Evolutionary conservation across 441 rosid species (phyloP), one percentile per base, ranked within the genome.

Genomic region (Omphalea diandra): DNA sequence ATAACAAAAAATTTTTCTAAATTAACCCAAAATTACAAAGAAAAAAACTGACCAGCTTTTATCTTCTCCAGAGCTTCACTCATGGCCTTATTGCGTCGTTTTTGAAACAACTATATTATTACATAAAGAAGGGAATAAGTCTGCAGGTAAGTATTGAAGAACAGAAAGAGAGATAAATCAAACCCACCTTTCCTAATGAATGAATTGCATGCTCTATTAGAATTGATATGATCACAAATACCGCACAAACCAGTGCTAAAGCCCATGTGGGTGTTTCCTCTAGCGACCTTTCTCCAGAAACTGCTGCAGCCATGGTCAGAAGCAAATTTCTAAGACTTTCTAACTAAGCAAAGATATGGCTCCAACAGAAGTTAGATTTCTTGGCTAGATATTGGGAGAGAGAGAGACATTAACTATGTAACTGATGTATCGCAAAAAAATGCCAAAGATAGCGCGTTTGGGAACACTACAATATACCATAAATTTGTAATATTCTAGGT

Each of bases 231-330:
- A 81, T 38, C 60, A 87, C 81, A 65, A 87, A 81, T 14, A 79
- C 78, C 0, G 89, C 83, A 38, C 87, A 84, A 9, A 84, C 87
- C 1, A 38, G 66, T 0, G 88, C 92, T 3, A 84, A 78, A 10
- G 90, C 88, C 92, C 92, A 87, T 29, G 87, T 87, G 0, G 90
- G 92, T 0, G 90, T 84, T 10, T 79, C 75, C 62, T 78, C 72
- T 73, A 87, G 27, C 1, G 85, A 56, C 59, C 77, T 73, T 0
- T 76, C 91, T 71, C 87, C 85, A 1, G 64, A 10, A 29, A 64
- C 61, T 63, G 74, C 79, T 26, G 38, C 77, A 20, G 82, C 83
- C 84, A 83, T 81, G 33, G 60, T 47, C 32, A 31, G 43, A 47
- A 41, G 36, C 38, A 35, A 54, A 20, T 15, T 40, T 36, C n/a